phyloP scores from a whole-genome alignment of 805 yeast genomes.

The Lipomyces kockii region DNA sequence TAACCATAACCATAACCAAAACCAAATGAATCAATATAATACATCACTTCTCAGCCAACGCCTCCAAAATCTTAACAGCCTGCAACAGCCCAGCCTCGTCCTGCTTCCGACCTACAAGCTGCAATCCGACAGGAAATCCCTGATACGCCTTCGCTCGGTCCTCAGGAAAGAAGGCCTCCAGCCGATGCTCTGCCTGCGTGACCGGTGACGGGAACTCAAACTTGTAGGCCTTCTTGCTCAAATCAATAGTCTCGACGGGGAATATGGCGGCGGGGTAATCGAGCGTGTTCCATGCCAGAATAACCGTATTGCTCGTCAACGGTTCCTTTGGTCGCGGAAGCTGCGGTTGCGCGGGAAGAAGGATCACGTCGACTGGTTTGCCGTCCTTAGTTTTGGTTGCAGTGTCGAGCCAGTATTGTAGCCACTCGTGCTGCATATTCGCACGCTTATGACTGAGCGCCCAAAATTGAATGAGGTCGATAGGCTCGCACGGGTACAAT shows the following conservation, averaged over 20 bases:
- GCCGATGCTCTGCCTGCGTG: conserved; percentile 21
- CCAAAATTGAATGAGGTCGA: conserved; percentile 31
- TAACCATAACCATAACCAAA: no score
- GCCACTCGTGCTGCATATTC: conserved; percentile 42
- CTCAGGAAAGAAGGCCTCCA: conserved; percentile 30
- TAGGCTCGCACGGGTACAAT: conserved; percentile 38
- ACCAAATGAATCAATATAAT: not conserved
- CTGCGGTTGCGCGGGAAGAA: conserved; percentile 52
- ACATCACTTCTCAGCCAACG: conserved; percentile 6
- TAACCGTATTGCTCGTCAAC: conserved; percentile 26
- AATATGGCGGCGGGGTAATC: conserved; percentile 38
- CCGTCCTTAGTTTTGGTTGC: conserved; percentile 46
- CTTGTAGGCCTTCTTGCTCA: conserved; percentile 27
- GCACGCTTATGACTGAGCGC: conserved; percentile 26
- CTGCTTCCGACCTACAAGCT: conserved; percentile 37
- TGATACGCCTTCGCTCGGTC: conserved; percentile 29
- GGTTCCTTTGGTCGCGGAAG: conserved; percentile 37
- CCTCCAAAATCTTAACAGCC: conserved; percentile 23
- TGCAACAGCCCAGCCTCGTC: conserved; percentile 36
- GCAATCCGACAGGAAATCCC: conserved; percentile 40
- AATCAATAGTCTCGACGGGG: conserved; percentile 30
- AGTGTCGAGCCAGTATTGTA: conserved; percentile 50
- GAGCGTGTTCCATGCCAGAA: conserved; percentile 36
- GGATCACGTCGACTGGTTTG: conserved; percentile 52
- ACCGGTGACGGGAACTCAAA: conserved; percentile 33